These are phyloP conservation scores for Aspergillus sergii DNA, from an alignment of 2,329 filamentous ascomycete genomes.

Conservation along the genomic window DNA sequence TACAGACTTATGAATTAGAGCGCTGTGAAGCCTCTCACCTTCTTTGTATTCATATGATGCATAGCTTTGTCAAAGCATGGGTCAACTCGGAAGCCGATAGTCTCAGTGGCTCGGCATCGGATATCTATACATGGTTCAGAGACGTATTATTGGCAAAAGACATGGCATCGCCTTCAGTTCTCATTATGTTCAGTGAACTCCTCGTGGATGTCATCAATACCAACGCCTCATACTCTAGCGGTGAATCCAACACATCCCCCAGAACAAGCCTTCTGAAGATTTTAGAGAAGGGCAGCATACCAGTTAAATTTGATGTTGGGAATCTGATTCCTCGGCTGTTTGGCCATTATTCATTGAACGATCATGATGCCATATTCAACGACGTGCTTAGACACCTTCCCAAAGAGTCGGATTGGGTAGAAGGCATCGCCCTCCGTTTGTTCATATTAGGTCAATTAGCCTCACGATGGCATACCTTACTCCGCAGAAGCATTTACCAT, in stretches of 20 bases:
- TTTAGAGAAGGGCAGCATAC: conserved; percentile 65
- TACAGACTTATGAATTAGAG: conserved; percentile 62
- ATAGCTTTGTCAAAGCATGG: conserved; percentile 67
- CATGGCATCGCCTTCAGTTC: conserved; percentile 69
- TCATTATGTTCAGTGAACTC: conserved; percentile 68
- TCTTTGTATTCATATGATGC: conserved; percentile 68
- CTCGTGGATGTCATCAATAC: conserved; percentile 70
- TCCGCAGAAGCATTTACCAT: conserved; percentile 86
- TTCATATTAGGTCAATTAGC: conserved; percentile 76
- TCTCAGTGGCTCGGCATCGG: conserved; percentile 67
- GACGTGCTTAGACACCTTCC: conserved; percentile 84
- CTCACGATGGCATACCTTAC: conserved; percentile 79
- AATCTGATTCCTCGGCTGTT: conserved; percentile 74
- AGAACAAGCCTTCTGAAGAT: conserved; percentile 75
- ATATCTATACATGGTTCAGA: conserved; percentile 80
- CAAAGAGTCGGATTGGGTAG: conserved; percentile 67
- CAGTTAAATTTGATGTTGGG: conserved; percentile 76
- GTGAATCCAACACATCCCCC: conserved; percentile 61
- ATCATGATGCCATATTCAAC: conserved; percentile 81
- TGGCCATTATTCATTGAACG: conserved; percentile 74
- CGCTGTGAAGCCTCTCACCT: conserved; percentile 74
- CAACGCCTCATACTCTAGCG: conserved; percentile 67
- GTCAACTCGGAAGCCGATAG: conserved; percentile 56
- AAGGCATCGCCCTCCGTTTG: conserved; percentile 84
- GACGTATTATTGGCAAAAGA: conserved; percentile 67